Conservation (phyloP, 1,139 yeast genomes). For the Geotrichum candidum region DNA sequence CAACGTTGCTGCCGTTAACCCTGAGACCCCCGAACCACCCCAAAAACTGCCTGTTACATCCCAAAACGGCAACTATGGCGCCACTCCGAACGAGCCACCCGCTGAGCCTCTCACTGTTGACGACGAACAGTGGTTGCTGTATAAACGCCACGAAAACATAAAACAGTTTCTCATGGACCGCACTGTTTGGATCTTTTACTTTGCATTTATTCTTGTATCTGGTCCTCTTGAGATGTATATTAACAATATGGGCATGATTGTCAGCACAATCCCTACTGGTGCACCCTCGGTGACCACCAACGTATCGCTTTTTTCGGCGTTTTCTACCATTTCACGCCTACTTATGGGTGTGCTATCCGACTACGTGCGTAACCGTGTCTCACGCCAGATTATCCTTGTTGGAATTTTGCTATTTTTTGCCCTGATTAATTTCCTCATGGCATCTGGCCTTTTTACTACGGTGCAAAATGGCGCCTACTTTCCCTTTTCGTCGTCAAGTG, state of each 20-base stretch:
- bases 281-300: constrained; percentile 41
- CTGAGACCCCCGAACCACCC: not conserved
- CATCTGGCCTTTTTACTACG: constrained; percentile 40
- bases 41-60: not conserved
- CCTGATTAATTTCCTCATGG: constrained; percentile 27
- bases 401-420: constrained; percentile 25
- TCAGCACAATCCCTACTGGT: constrained; percentile 27
- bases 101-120: not conserved
- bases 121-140: not conserved
- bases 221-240: constrained; percentile 89
- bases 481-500: constrained; percentile 44
- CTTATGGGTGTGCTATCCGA: constrained; percentile 65
- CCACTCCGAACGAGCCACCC: not conserved
- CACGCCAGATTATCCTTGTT: constrained; percentile 31
- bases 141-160: constrained; percentile 6
- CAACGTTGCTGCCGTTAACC: not conserved
- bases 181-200: constrained; percentile 57
- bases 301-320: constrained; percentile 49
- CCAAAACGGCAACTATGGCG: not conserved
- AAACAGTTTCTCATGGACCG: constrained; percentile 51
- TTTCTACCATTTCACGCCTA: constrained; percentile 60
- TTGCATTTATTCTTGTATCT: constrained; percentile 58
- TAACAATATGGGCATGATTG: constrained; percentile 70
- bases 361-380: constrained; percentile 26
- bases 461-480: constrained; percentile 27